A percentile compares a stretch with the other conserved stretches of the same genome.
phyloP scores from a whole-genome alignment of 805 yeast species.

The Cyberlindnera japonica region DNA sequence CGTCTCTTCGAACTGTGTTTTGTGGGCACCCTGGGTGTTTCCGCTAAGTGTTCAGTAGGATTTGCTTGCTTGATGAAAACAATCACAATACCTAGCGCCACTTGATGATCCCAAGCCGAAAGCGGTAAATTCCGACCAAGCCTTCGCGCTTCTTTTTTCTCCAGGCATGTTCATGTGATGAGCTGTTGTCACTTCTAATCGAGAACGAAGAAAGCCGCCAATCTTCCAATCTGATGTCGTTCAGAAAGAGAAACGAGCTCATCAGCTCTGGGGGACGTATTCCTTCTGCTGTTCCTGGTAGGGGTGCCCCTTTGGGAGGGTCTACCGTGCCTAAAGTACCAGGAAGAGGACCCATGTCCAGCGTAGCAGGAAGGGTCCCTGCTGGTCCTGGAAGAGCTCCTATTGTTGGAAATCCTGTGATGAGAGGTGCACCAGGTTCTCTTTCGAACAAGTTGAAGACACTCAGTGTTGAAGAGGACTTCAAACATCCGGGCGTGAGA shows the following conservation, averaged over 20 bases:
- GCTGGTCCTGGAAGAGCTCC: conserved; percentile 3
- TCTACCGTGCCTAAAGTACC: conserved; percentile 8
- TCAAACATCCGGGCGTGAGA: conserved; percentile 50
- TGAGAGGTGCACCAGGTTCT: not conserved
- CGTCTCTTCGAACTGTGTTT: too few relatives aligned
- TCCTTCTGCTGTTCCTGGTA: conserved; percentile 18
- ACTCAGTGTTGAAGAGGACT: conserved; percentile 14
- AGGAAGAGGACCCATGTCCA: conserved; percentile 13
- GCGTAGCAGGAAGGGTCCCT: conserved; percentile 8
- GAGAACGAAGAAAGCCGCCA: not conserved
- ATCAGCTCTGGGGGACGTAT: conserved; percentile 25
- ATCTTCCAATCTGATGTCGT: conserved; percentile 41
- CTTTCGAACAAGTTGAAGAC: conserved; percentile 1
- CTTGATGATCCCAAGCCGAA: too few relatives aligned
- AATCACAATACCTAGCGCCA: too few relatives aligned
- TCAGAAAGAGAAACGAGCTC: conserved; percentile 55
- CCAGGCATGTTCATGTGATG: not conserved
- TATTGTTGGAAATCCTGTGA: conserved; percentile 3
- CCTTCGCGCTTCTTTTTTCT: not conserved
- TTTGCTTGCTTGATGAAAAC: too few relatives aligned
- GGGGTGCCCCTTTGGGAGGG: conserved; percentile 11
- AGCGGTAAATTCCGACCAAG: too few relatives aligned
- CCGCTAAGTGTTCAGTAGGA: not conserved
- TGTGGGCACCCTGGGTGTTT: not conserved
- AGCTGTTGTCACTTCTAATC: not conserved